These are phyloP conservation scores for Alternaria sp. DNA, from an alignment of 2,329 filamentous ascomycete genomes.

Conservation along the genomic window DNA sequence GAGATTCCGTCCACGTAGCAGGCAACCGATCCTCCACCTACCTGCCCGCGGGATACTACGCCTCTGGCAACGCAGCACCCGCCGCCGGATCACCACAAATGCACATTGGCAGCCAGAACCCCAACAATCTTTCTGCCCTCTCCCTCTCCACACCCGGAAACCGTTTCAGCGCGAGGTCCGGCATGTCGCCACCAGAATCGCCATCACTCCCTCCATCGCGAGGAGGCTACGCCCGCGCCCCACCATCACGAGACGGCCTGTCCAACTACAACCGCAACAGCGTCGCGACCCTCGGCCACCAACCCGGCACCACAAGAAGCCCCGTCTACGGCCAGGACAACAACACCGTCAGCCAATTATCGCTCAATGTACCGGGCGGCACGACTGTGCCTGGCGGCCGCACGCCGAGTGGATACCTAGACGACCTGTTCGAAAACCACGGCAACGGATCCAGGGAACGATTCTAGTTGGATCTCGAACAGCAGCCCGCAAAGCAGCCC, in stretches of 20 bases:
- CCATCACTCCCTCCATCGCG: conserved; percentile 46
- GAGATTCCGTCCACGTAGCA: conserved; percentile 47
- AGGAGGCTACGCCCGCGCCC: conserved; percentile 42
- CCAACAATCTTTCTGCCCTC: conserved; percentile 36
- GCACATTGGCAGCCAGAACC: conserved; percentile 50
- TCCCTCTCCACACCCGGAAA: conserved; percentile 39
- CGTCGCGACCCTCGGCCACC: conserved; percentile 42
- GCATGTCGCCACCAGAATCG: conserved; percentile 43
- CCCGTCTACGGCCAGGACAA: conserved; percentile 36
- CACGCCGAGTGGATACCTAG: conserved; percentile 86
- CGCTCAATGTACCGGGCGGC: conserved; percentile 63
- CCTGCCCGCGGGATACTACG: conserved; percentile 90
- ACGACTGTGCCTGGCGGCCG: conserved; percentile 63
- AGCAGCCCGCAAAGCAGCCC: conserved; percentile 9
- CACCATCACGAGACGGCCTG: conserved; percentile 40
- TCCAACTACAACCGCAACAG: conserved; percentile 47
- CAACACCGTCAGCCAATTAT: conserved; percentile 69
- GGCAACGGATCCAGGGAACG: conserved; percentile 45
- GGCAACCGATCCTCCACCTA: conserved; percentile 75
- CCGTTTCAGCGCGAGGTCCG: conserved; percentile 43
- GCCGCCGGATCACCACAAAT: conserved; percentile 50
- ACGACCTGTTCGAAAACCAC: conserved; percentile 86
- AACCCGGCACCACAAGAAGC: conserved; percentile 40
- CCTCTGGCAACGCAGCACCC: conserved; percentile 66
- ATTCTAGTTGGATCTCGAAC: conserved; percentile 36